phyloP scores from a whole-genome alignment of 345 rosid genomes.

The Brassica cretica region DNA sequence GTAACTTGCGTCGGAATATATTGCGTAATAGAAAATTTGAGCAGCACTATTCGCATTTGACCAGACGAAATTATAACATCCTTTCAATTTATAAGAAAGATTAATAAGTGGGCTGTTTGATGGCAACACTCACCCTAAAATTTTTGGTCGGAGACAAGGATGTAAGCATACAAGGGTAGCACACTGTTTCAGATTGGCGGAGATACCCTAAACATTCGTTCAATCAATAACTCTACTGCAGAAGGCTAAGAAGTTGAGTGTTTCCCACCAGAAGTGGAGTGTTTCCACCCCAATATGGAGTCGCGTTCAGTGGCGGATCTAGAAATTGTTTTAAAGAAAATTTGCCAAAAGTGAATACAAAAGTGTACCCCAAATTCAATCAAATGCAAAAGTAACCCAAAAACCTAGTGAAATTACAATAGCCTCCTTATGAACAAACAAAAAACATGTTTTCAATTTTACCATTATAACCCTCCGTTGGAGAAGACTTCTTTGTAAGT shows the following conservation, averaged over 20 bases:
- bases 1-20: background rate
- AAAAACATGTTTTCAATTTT: too few species aligned
- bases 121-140: background rate
- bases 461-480: too few species aligned
- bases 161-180: background rate
- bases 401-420: too few species aligned
- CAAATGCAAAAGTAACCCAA: too few species aligned
- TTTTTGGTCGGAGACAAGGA: background rate
- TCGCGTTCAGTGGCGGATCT: too few species aligned
- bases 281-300: background rate
- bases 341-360: too few species aligned
- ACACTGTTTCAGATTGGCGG: background rate
- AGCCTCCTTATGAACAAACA: too few species aligned
- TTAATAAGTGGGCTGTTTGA: background rate
- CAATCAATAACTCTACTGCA: background rate
- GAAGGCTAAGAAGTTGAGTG: background rate
- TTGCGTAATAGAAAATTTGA: background rate
- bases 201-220: background rate
- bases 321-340: too few species aligned
- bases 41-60: background rate
- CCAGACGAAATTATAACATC: background rate
- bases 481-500: too few species aligned
- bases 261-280: background rate
- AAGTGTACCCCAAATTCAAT: too few species aligned
- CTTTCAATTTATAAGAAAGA: background rate